Evolutionary conservation across 805 yeast species (phyloP).

Genomic region (Lipomyces spencermartinsiae): DNA sequence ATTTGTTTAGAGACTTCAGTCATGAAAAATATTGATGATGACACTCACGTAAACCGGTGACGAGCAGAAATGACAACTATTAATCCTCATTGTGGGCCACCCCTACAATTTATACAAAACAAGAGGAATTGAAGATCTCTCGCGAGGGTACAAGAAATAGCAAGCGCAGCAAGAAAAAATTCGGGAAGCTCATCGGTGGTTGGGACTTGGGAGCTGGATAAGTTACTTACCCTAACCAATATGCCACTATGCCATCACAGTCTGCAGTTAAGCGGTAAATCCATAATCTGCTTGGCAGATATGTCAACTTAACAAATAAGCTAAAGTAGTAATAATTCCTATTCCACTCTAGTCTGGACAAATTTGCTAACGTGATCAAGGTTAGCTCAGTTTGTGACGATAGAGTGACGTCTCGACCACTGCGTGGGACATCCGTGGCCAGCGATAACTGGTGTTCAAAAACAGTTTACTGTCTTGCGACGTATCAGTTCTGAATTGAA

Average conservation of each 20-base stretch:
- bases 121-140: background rate
- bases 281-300: background rate
- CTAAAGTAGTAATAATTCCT: background rate
- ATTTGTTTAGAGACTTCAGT: slow-evolving; percentile 10
- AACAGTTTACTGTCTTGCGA: background rate
- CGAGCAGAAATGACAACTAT: slow-evolving; percentile 95
- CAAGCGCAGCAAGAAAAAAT: background rate
- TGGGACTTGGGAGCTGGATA: background rate
- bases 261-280: background rate
- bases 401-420: background rate
- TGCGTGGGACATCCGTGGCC: background rate
- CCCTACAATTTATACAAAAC: background rate
- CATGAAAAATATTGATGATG: background rate
- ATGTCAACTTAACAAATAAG: background rate
- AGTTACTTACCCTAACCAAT: background rate
- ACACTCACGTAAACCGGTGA: slow-evolving; percentile 78
- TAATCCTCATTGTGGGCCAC: slow-evolving; percentile 70
- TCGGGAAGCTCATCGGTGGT: background rate
- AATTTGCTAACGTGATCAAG: background rate
- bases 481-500: no score
- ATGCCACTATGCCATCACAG: background rate
- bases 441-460: background rate
- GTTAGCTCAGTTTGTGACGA: background rate
- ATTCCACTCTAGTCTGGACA: background rate
- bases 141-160: background rate